These are phyloP conservation scores for Mollisiaceae sp. DNA, from an alignment of 2,329 filamentous ascomycete genomes.

Conservation along the genomic window DNA sequence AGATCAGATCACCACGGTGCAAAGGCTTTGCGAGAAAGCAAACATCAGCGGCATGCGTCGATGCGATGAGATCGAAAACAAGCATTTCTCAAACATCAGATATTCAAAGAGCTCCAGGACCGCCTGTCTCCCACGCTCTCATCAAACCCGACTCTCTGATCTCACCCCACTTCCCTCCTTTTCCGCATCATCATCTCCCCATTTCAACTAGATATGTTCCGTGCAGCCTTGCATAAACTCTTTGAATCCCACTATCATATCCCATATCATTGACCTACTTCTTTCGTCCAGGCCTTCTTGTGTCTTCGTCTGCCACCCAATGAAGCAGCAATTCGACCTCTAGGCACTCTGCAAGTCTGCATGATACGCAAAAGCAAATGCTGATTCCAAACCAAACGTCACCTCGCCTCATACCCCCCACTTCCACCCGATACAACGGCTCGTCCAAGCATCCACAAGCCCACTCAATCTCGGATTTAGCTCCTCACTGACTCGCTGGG, in stretches of 20 bases:
- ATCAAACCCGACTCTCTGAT: not conserved
- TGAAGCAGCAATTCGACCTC: not conserved
- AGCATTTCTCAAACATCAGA: conserved; percentile 10
- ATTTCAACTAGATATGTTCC: not conserved
- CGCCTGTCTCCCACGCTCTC: not conserved
- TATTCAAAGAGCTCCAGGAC: not conserved
- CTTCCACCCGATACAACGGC: conserved; percentile 1
- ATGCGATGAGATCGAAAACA: not conserved
- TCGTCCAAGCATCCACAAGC: not conserved
- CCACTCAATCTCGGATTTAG: not conserved
- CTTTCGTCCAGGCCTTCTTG: not conserved
- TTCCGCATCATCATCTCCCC: not conserved
- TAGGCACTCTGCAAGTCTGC: not conserved
- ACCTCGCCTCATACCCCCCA: not conserved
- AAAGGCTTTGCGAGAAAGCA: conserved; percentile 4
- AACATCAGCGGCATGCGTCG: not conserved
- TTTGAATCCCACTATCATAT: not conserved
- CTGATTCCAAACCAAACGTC: not conserved
- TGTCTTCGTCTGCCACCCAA: not conserved
- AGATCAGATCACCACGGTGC: not conserved
- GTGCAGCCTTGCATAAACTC: conserved; percentile 3
- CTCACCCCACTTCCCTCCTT: not conserved
- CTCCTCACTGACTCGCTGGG: not conserved
- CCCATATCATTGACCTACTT: not conserved
- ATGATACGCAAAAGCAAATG: not conserved